Base-by-base conservation (phyloP, 2,329 filamentous ascomycete species). In the Phialophora chinensis region DNA sequence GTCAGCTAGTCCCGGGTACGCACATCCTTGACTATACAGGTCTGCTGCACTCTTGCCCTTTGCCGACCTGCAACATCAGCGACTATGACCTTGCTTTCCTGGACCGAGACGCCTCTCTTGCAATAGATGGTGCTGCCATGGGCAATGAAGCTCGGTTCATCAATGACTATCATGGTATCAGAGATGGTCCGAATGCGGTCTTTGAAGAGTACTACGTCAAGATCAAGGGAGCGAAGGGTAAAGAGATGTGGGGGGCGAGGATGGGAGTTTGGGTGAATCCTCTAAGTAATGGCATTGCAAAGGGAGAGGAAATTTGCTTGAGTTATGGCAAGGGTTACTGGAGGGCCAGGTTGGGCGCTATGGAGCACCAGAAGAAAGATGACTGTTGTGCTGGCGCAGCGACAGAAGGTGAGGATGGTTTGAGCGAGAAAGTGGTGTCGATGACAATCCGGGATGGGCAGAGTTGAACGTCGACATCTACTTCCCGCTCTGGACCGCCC, bases 281-380 rank as follows among this genome's bases (percentile, higher is more conserved):
- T 31, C 78, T 78, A 12, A 82, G 83, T 7, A 77, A 76, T 29
- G 65, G 62, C 12, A 77, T 86, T 52, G 73, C 71, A 25, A 81
- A 78, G 64, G 82, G 82, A 1, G 77, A 83, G 64, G 84, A 86
- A 74, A 80, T 86, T 52, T 74, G 85, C 31, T 77, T 86, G n/a
- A 83, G 78, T 70, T 86, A 86, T 71, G 84, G 83, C 33, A 84
- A 85, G 71, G 81, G 81, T 0, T 84, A 83, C 63, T 84, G 82
- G 82, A 67, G 54, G 33, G 66, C 69, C 2, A 63, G 70, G 57
- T 53, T 55, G 4, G 57, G 77, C 74, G 64, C 77, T 61, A 27
- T 57, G 49, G 33, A 54, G 23, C 50, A 62, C 10, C n/a, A 3
- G 17, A 29, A 54, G n/a, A 44, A 50, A 25, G 27, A 25, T 10